These are phyloP conservation scores for Acidiella bohemica DNA, from an alignment of 495 filamentous ascomycete species.

Conservation along the genomic window DNA sequence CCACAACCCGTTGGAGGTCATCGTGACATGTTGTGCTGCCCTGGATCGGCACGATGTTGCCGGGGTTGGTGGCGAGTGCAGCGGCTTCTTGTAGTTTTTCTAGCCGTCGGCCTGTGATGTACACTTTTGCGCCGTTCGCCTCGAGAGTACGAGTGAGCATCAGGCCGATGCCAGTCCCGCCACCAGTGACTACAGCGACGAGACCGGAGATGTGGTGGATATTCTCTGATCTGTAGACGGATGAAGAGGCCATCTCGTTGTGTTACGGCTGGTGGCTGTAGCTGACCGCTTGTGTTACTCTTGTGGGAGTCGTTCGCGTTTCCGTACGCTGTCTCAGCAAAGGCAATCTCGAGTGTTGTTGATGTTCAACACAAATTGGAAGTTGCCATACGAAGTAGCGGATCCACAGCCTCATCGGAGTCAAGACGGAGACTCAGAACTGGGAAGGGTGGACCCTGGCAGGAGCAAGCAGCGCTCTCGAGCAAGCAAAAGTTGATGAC, in stretches of 20 bases:
- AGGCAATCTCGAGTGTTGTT: too few species aligned
- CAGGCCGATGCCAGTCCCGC: constrained; percentile 43
- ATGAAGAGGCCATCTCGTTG: neutral
- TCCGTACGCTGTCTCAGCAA: too few species aligned
- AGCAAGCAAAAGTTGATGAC: too few species aligned
- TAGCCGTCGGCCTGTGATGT: constrained; percentile 49
- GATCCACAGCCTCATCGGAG: too few species aligned
- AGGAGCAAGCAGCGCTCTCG: too few species aligned
- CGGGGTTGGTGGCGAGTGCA: constrained; percentile 12
- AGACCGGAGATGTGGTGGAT: constrained; percentile 47
- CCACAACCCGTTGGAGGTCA: constrained; percentile 25
- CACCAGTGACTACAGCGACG: constrained; percentile 49
- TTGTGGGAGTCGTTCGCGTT: too few species aligned
- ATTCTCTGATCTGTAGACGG: constrained; percentile 4
- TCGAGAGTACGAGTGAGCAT: constrained; percentile 51
- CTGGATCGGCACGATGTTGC: constrained; percentile 29
- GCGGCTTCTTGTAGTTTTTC: constrained; percentile 24
- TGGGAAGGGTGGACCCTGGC: too few species aligned
- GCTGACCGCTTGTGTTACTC: too few species aligned
- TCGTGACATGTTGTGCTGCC: constrained; percentile 32
- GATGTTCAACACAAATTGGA: too few species aligned
- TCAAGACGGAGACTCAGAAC: too few species aligned
- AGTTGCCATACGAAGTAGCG: too few species aligned
- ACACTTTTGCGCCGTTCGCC: constrained; percentile 54
- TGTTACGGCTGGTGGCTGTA: too few species aligned